Percentiles rank a stretch among this genome's conserved stretches.
phyloP scores from a whole-genome alignment of 2,329 filamentous ascomycete genomes.

The Talaromyces pinophilus region DNA sequence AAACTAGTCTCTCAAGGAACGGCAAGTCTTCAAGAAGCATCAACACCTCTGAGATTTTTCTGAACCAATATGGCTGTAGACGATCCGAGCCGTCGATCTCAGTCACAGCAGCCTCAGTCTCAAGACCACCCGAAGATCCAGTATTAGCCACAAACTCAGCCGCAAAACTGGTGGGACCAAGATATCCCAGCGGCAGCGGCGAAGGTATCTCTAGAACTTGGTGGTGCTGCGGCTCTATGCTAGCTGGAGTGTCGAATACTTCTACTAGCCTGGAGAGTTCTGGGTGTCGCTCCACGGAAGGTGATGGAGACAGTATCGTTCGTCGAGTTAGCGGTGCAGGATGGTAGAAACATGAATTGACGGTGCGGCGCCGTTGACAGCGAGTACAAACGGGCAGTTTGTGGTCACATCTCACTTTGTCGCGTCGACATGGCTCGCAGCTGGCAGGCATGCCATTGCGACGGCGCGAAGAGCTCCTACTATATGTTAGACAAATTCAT shows the following conservation, averaged over 20 bases:
- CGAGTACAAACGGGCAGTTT: slow-evolving; percentile 32
- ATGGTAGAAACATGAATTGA: slow-evolving; percentile 16
- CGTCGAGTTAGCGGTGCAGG: slow-evolving; percentile 12
- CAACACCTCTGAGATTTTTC: background rate
- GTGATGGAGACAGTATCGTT: background rate
- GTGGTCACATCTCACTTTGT: slow-evolving; percentile 40
- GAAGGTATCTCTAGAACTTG: slow-evolving; percentile 19
- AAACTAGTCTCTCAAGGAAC: background rate
- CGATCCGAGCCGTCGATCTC: background rate
- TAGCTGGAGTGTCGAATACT: background rate
- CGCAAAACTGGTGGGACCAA: slow-evolving; percentile 40
- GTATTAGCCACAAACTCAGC: slow-evolving; percentile 31
- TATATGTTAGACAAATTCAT: background rate
- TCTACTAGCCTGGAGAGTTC: background rate
- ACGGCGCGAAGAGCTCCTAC: slow-evolving; percentile 23
- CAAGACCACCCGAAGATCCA: slow-evolving; percentile 26
- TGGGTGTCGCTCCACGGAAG: background rate
- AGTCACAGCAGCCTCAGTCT: background rate
- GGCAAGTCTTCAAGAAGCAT: slow-evolving; percentile 3
- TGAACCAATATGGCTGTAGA: slow-evolving; percentile 14
- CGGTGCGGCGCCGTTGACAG: slow-evolving; percentile 6
- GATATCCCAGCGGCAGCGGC: slow-evolving; percentile 32
- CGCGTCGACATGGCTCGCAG: slow-evolving; percentile 41
- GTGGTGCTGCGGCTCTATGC: background rate
- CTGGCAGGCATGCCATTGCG: slow-evolving; percentile 39